Evolutionary conservation across 2,329 filamentous ascomycete species (phyloP), one percentile per base, ranked within the genome.

Genomic region (Fusarium keratoplasticum): DNA sequence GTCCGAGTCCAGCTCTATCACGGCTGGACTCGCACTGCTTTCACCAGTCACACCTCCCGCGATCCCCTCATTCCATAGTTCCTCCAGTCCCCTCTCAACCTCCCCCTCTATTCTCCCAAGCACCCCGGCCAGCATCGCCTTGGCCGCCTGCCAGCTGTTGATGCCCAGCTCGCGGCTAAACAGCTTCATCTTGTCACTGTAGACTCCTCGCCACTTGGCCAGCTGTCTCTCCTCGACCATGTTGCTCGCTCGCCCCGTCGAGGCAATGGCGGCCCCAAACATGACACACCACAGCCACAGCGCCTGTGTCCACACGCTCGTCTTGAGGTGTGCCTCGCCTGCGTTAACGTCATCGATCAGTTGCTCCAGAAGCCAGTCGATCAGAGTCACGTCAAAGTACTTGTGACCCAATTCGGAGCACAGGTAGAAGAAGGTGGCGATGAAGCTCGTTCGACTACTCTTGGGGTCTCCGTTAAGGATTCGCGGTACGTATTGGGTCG

Each of bases 211-310:
- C 78, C 83, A 81, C 72, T 79, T 80, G 40, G 80, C 79, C 69
- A 86, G 79, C 67, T 85, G 84, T 66, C 77, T 79, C 64, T 78
- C 78, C 64, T 85, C 84, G 16, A 80, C 74, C 4, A 76, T 71
- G 44, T 82, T 84, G 54, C 77, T 78, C 25, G 82, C 78, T 63
- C 80, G 80, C 16, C 82, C 83, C n/a, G 83, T 78, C 60, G 78
- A 79, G 47, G 83, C 83, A 52, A 83, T 82, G 38, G 84, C 84
- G 11, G 84, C 84, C 47, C 84, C 84, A 66, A 86, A 85, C 78
- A 86, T 81, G 52, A 85, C 83, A 25, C 84, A 84, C 83, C 85
- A 86, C 36, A 86, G 82, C 84, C 85, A 86, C 33, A 86, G 77
- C 59, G 83, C 81, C 66, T 81, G 82, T 64, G 81, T 84, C 78